Base-by-base conservation (phyloP, 495 filamentous ascomycete genomes). In the Aspergillus saccharolyticus region DNA sequence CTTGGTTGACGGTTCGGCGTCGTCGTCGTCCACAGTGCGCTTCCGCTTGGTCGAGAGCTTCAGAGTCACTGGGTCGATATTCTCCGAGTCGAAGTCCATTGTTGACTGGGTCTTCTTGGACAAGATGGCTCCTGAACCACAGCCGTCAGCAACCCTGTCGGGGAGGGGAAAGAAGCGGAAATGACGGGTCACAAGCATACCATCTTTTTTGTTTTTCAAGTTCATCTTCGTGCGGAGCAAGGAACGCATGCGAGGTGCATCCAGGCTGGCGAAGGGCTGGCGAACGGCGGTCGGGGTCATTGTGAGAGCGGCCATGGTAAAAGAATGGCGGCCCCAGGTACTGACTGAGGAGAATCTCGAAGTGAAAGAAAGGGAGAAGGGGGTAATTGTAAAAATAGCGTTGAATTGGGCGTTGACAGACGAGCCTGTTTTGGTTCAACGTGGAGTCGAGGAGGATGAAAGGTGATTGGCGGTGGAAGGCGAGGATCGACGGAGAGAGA, bases 1-100 rank as follows among this genome's bases (percentile, higher is more conserved):
- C 56, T 76, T 69, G 67, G 64, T 39, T 12, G 33, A 57, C 70
- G 79, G 60, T 57, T 66, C 52, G 63, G 70, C 42, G 56, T 82
- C 80, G 57, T 79, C 78, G 47, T 82, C 85, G 44, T 75, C 74
- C 33, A 74, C 60, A 53, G 68, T 66, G 59, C 80, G 79, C 50
- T 77, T 76, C 50, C 81, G 83, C 74, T 95, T 96, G 18, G 82
- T 87, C 21, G 90, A 79, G 14, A 78, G 76, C 42, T 72, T 80
- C 64, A 85, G 83, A 55, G 81, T 66, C 21, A 73, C 57, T 0
- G 91, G 91, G 63, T 92, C 89, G 59, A 95, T 78, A 64, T 96
- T 97, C 76, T 97, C 91, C 8, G 79, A 71, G 66, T 96, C 83
- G 54, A 77, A 74, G 17, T 81, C 76, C 28, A 82, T 74, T 56